phyloP scores from a whole-genome alignment of 495 filamentous ascomycete species.

The Parathielavia appendiculata region DNA sequence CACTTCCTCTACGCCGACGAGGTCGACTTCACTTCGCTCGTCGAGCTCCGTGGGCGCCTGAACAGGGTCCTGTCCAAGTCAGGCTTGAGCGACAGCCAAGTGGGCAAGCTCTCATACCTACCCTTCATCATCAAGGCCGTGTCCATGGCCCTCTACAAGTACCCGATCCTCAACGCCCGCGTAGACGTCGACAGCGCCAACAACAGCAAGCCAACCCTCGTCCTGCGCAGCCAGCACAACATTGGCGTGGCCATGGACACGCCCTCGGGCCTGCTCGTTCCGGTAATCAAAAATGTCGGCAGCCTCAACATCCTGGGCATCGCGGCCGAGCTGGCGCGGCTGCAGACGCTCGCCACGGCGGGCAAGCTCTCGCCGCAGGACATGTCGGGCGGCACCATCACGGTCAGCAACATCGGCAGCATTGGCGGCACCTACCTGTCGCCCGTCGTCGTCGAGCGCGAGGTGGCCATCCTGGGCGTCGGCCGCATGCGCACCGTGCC shows the following conservation, averaged over 20 bases:
- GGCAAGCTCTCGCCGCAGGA: conserved; percentile 75
- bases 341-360: conserved; percentile 62
- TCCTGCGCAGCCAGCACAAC: conserved; percentile 80
- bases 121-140: conserved; percentile 96
- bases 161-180: conserved; percentile 82
- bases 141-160: conserved; percentile 71
- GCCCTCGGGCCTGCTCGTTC: conserved; percentile 80
- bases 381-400: conserved; percentile 83
- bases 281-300: conserved; percentile 86
- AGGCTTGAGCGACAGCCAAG: conserved; percentile 34
- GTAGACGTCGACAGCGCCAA: conserved; percentile 53
- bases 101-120: conserved; percentile 71
- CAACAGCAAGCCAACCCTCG: conserved; percentile 50
- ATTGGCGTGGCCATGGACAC: conserved; percentile 97
- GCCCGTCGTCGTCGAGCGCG: conserved; percentile 81
- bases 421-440: conserved; percentile 89
- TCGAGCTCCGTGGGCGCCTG: conserved; percentile 61
- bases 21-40: conserved; percentile 68
- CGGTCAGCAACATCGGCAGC: conserved; percentile 94
- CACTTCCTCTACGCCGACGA: conserved; percentile 93
- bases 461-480: conserved; percentile 89
- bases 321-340: conserved; percentile 66
- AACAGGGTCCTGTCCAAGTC: conserved; percentile 51
- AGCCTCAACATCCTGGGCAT: conserved; percentile 67
- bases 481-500: conserved; percentile 71